Evolutionary conservation across 345 rosid species (phyloP), one percentile per base, ranked within the genome.

Genomic region (Corchorus olitorius): DNA sequence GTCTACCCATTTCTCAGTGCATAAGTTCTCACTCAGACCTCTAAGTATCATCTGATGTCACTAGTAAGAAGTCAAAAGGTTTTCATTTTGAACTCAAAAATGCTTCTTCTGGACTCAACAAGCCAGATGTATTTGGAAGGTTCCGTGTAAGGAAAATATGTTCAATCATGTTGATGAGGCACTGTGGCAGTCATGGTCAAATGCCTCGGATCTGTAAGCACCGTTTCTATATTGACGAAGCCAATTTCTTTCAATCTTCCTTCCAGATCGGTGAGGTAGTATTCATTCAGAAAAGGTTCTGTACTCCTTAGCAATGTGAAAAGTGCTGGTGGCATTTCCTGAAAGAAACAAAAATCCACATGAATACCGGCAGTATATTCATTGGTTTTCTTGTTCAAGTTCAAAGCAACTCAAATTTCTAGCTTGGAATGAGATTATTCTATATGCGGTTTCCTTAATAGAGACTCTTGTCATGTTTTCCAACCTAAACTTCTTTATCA

Each of bases 271-370:
- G 89, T 82, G 20, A 82, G 84, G 73, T 70, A 85, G 76, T 85
- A 88, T 69, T 88, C 92, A 10, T 90, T 86, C 8, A 90, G 62
- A 77, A 76, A 87, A 64, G 94, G 94, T 45, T 90, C 90, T 0
- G 94, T 88, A 79, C 90, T 90, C 87, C 84, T 88, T 83, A 88
- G 27, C 63, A 87, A 75, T 22, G 89, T 86, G 70, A 90, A 86
- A 75, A 88, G 83, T 45, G 84, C 90, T 2, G 92, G 90, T 59
- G 94, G 78, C 72, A 90, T 46, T 67, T 86, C 89, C 92, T 90
- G 74, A 33, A 49, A 61, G 8, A 46, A 46, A 33, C 19, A 9
- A 43, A 53, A 61, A 22, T 16, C 27, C 1, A 52, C 10, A 64
- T 63, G 20, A 69, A 46, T 27, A 3, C 16, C 13, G 12, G 13